phyloP scores from a whole-genome alignment of 371 early-diverging fungal genomes.

The Amoeboaphelidium protococcarum region DNA sequence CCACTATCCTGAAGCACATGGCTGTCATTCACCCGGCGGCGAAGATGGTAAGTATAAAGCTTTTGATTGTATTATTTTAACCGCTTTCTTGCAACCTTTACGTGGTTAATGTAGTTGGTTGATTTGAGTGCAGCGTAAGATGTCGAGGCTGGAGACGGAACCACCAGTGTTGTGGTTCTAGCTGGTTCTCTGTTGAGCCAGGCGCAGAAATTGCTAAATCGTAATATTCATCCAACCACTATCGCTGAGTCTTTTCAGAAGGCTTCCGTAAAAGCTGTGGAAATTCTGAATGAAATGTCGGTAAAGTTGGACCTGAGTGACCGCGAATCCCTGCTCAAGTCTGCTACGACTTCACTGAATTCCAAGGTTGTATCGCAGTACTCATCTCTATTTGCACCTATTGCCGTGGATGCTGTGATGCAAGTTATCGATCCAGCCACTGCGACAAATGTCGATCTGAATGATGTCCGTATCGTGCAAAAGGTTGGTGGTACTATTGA shows the following conservation, averaged over 20 bases:
- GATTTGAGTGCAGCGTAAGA: constrained; percentile 97
- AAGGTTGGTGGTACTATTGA: constrained; percentile 96
- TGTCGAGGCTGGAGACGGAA: constrained; percentile 98
- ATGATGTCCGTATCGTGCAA: constrained; percentile 84
- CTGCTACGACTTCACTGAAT: constrained; percentile 85
- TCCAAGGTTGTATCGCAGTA: constrained; percentile 98
- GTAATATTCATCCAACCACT: constrained; percentile 84
- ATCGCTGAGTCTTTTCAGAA: constrained; percentile 78
- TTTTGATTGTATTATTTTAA: neutral
- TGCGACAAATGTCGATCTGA: constrained; percentile 66
- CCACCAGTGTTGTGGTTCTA: constrained; percentile 95
- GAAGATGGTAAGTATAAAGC: constrained; percentile 49
- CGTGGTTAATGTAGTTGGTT: constrained; percentile 74
- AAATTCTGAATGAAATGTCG: constrained; percentile 55
- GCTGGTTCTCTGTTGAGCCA: constrained; percentile 72
- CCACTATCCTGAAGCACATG: constrained; percentile 98
- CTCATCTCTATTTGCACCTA: constrained; percentile 70
- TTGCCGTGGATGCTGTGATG: constrained; percentile 88
- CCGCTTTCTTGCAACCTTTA: too few relatives aligned
- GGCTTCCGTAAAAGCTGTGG: constrained; percentile 49
- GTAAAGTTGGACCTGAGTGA: constrained; percentile 51
- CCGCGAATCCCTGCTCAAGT: constrained; percentile 62
- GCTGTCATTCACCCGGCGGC: constrained; percentile 92
- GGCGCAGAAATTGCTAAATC: constrained; percentile 60
- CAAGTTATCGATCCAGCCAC: constrained; percentile 63